A percentile compares a stretch with the other conserved stretches of the same genome.
phyloP scores from a whole-genome alignment of 169 alveolate genomes.

The Plasmodium gonderi region DNA sequence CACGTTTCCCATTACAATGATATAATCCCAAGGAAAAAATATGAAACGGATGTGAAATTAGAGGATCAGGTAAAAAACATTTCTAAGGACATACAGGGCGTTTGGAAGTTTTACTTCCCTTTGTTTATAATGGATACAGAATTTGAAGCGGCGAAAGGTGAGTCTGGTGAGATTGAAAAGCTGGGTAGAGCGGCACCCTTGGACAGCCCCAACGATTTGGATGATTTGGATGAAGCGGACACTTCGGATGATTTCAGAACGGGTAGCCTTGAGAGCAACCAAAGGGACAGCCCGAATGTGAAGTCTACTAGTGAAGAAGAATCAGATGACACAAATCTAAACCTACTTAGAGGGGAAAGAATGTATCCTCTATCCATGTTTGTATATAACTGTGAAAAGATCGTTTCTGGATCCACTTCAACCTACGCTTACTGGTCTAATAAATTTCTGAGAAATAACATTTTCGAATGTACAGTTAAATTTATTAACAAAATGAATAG shows the following conservation, averaged over 20 bases:
- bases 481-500: conserved; percentile 63
- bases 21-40: not conserved
- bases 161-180: not conserved
- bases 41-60: not conserved
- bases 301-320: not conserved
- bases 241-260: not conserved
- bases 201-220: conserved; percentile 1
- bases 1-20: conserved; percentile 4
- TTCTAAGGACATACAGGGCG: conserved; percentile 70
- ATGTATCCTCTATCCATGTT: conserved; percentile 63
- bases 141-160: conserved; percentile 48
- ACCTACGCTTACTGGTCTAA: conserved; percentile 72
- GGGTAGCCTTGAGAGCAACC: not conserved
- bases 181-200: not conserved
- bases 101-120: conserved; percentile 73
- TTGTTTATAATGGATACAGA: conserved; percentile 54
- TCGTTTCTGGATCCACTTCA: conserved; percentile 39
- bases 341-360: conserved; percentile 66
- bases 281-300: conserved; percentile 2
- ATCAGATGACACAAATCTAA: conserved; percentile 9
- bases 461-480: conserved; percentile 69
- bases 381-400: conserved; percentile 63
- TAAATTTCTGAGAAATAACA: conserved; percentile 18
- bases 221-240: not conserved
- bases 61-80: conserved; percentile 18